These are phyloP conservation scores for Nakazawaea ernobii DNA, from an alignment of 805 yeast species.

Conservation along the genomic window DNA sequence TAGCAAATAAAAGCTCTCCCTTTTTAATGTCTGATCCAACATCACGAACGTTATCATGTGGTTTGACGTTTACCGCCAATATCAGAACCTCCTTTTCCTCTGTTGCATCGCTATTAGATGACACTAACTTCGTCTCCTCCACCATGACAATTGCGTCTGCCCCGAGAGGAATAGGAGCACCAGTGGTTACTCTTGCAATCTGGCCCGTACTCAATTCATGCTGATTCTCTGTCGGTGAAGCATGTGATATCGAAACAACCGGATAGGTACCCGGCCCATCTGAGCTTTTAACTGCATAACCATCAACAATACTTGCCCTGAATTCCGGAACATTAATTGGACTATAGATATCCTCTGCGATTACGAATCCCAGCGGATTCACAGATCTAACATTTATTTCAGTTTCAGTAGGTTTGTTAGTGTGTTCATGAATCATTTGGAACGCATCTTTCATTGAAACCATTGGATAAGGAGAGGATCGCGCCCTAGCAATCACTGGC, in stretches of 20 bases:
- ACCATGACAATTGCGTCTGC: conserved; percentile 50
- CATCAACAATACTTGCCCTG: conserved; percentile 53
- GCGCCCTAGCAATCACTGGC: conserved; percentile 35
- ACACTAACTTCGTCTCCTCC: conserved; percentile 39
- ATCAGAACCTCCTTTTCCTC: conserved; percentile 39
- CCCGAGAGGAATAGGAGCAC: conserved; percentile 52
- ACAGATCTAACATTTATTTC: conserved; percentile 23
- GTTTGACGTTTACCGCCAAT: conserved; percentile 30
- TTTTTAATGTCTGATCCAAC: conserved; percentile 41
- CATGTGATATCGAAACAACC: conserved; percentile 36
- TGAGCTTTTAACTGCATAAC: conserved; percentile 41
- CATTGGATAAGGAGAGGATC: conserved; percentile 46
- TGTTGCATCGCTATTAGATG: conserved; percentile 27
- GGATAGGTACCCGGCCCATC: conserved; percentile 42
- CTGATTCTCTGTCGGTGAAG: conserved; percentile 24
- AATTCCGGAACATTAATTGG: conserved; percentile 38
- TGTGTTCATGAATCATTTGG: conserved; percentile 23
- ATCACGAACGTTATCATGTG: conserved; percentile 41
- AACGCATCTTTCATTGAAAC: conserved; percentile 36
- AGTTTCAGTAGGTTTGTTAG: conserved; percentile 24
- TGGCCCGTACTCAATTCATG: conserved; percentile 21
- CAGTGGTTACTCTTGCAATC: conserved; percentile 46
- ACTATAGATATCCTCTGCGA: conserved; percentile 37
- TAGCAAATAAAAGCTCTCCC: conserved; percentile 30
- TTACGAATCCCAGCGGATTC: conserved; percentile 29